These are phyloP conservation scores for Boletus eberwhitei DNA, from an alignment of 768 basidiomycete species.

Conservation along the genomic window DNA sequence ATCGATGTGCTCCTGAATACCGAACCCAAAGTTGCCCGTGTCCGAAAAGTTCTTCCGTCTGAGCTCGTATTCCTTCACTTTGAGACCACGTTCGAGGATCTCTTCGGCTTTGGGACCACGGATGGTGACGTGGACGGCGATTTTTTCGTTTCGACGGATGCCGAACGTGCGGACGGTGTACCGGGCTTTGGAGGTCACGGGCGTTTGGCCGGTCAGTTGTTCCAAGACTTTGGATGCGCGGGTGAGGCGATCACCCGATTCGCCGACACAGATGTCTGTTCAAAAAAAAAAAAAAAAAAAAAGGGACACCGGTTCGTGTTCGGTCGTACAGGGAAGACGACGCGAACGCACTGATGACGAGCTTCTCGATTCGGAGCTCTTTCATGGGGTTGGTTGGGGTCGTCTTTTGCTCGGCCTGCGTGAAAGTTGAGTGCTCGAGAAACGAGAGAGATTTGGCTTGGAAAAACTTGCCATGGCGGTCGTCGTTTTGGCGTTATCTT, in stretches of 20 bases:
- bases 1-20: constrained; percentile 99
- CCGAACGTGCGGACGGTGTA: constrained; percentile 99
- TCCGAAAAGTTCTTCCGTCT: constrained; percentile 96
- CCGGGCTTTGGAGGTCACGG: constrained; percentile 98
- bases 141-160: constrained; percentile 99
- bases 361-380: constrained; percentile 96
- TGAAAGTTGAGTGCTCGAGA: neutral
- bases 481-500: constrained; percentile 32
- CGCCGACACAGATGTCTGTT: constrained; percentile 98
- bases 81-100: constrained; percentile 97
- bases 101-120: constrained; percentile 99
- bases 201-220: constrained; percentile 98
- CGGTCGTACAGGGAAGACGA: neutral
- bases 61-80: constrained; percentile 99
- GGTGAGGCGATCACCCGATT: constrained; percentile 98
- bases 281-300: no score
- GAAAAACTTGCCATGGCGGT: constrained; percentile 26
- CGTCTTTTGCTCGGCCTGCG: constrained; percentile 83
- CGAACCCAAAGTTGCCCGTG: constrained; percentile 99
- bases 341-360: constrained; percentile 90
- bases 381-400: constrained; percentile 91
- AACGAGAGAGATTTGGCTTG: no score
- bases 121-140: constrained; percentile 97
- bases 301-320: neutral
- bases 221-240: constrained; percentile 99